Evolutionary conservation across 139 green algal species (phyloP).

Genomic region (Zygnema cylindricum): DNA sequence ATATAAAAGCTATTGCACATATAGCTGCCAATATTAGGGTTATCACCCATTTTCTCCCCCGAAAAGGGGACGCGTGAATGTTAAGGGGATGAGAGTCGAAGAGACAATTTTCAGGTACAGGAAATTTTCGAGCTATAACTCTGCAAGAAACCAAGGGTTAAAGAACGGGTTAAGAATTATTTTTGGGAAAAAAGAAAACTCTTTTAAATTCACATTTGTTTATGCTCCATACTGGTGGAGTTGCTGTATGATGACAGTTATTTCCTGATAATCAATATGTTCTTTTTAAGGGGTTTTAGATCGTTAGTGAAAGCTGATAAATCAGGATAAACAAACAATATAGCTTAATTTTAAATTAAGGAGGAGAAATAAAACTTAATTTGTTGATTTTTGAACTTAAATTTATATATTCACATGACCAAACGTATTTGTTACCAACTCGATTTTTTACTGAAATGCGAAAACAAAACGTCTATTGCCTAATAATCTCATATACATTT

Average conservation of each 20-base stretch:
- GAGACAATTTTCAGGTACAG: background rate
- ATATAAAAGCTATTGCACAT: slow-evolving; percentile 44
- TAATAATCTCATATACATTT: no score
- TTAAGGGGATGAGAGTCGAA: slow-evolving; percentile 35
- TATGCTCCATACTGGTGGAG: slow-evolving; percentile 25
- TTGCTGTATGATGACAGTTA: background rate
- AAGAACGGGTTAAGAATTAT: slow-evolving; percentile 30
- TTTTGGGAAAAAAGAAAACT: slow-evolving; percentile 8
- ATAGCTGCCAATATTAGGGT: slow-evolving; percentile 22
- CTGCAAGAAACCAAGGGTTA: background rate
- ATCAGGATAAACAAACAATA: no score
- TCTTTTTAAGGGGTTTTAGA: no score
- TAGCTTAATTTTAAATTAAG: no score
- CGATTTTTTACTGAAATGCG: no score
- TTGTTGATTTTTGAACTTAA: no score
- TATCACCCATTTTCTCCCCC: slow-evolving; percentile 28
- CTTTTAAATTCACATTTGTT: background rate
- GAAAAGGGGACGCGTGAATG: slow-evolving; percentile 49
- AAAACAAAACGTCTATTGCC: no score
- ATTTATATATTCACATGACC: no score
- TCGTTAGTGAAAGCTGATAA: no score
- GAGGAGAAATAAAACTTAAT: no score
- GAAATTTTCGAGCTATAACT: background rate
- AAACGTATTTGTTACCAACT: no score
- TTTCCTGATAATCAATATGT: background rate